Base-by-base conservation (phyloP, 306 rosid species). In the Myrica gale region DNA sequence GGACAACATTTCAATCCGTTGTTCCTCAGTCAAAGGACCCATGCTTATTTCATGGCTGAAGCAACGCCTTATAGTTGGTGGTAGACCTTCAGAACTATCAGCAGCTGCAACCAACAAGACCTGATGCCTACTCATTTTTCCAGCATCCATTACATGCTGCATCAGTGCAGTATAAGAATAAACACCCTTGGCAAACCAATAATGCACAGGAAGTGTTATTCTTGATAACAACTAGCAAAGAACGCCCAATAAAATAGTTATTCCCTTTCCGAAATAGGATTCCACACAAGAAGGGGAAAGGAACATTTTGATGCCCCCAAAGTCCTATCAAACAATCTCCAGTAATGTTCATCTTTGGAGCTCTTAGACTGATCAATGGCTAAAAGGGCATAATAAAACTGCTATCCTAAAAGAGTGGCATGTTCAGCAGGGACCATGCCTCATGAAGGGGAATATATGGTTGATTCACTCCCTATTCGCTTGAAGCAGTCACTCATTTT, bases 1-100 rank as follows among this genome's bases (percentile, higher is more conserved):
- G 46, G 84, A 84, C 61, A 95, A 79, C 90, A 95, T 87, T 82
- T 86, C 88, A 76, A 86, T 81, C 73, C 99, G 87, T 79, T 95
- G 99, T 74, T 95, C 97, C 82, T 95, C 99, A 52, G 90, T 87
- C 86, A 95, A 88, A 52, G 99, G 79, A 57, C 91, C 93, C 97
- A 92, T 89, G 73, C 79, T 90, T 81, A 92, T 76, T 88, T 95
- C 99, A 63, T 92, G 99, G 89, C 97, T 95, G 84, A 95, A 92
- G 88, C 97, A 88, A 54, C 97, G 96, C 85, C 97, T 90, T 68
- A 95, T 85, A 62, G 82, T 81, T 73, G 91, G 75, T 52, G 97
- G 97, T 63, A 95, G 86, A 82, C 97, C 99, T 86, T 95, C 97
- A 69, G 91, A 88, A 82, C 82, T 90, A 81, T 88, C 97, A 67